Base-by-base conservation (phyloP, 805 yeast species). In the Cyberlindnera veronae region DNA sequence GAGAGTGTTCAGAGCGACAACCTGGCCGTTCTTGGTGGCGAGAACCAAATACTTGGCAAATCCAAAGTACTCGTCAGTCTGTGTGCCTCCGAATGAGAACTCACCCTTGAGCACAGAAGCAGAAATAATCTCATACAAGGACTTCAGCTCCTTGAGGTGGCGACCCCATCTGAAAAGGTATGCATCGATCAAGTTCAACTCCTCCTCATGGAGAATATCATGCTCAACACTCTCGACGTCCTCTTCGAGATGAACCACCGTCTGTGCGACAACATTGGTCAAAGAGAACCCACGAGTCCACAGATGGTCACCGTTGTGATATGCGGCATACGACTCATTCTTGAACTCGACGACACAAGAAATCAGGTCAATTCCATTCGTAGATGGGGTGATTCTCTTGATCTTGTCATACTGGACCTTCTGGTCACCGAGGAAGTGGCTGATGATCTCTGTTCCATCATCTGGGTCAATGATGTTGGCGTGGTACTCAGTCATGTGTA, bases 211-310 rank as follows among this genome's bases (percentile, higher is more conserved):
- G 6, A 46, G 30, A 9, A 63, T 34, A 15, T 66, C 68, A 24
- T 59, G 60, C 3, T 45, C 45, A 0, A 60, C 46, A 3, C 58
- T 33, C 3, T 53, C 41, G 8, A 23, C 48, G 34, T 42, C 62
- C 40, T 23, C 44, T 14, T 15, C 51, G 36, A 43, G 38, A 22
- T 61, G 64, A 19, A 64, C 45, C 16, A 68, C 47, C 5, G 57
- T 41, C 20, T 62, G 60, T n/a, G 68, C 69, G 6, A 53, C 50
- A 4, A 71, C 60, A 22, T 64, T 49, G 5, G 68, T 56, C 5
- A 71, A 42, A 0, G 75, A 67, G 48, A 67, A 72, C 52, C 75
- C 77, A 43, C 67, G 63, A 2, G 39, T 20, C 81, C 81, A 76
- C 9, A 38, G 28, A 6, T 29, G 8, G 13, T 39, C 24, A 11